Evolutionary conservation across 495 filamentous ascomycete species (phyloP).

Genomic region (Penicillium angulare): DNA sequence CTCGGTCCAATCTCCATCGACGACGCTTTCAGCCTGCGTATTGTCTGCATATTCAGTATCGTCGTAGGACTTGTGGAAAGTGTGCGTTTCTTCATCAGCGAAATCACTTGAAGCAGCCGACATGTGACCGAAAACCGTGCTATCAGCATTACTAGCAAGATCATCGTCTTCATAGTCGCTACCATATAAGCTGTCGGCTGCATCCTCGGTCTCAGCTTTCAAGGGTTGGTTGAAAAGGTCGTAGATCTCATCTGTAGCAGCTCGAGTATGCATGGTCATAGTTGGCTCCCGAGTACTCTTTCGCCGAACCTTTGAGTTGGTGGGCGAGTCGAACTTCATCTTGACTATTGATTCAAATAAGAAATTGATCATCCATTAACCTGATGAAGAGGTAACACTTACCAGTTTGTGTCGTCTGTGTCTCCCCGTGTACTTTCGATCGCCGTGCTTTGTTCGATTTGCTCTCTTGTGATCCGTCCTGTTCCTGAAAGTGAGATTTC

Average conservation of each 20-base stretch:
- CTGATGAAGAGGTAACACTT: not conserved
- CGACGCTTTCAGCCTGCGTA: slow-evolving; percentile 54
- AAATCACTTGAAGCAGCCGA: slow-evolving; percentile 63
- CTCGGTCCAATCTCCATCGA: slow-evolving; percentile 76
- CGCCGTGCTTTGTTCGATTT: slow-evolving; percentile 51
- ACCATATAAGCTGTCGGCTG: slow-evolving; percentile 40
- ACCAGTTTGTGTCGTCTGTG: slow-evolving; percentile 82
- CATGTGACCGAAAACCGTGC: slow-evolving; percentile 69
- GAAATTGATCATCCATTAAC: not conserved
- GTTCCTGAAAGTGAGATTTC: slow-evolving; percentile 8
- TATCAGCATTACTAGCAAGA: slow-evolving; percentile 80
- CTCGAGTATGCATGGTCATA: slow-evolving; percentile 94
- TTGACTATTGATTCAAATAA: slow-evolving; percentile 57
- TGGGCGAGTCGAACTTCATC: slow-evolving; percentile 87
- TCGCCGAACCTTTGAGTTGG: slow-evolving; percentile 68
- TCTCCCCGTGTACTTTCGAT: slow-evolving; percentile 74
- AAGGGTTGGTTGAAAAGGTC: slow-evolving; percentile 93
- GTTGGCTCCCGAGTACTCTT: slow-evolving; percentile 82
- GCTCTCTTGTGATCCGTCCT: slow-evolving; percentile 37
- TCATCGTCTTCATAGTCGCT: slow-evolving; percentile 69
- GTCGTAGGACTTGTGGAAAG: slow-evolving; percentile 41
- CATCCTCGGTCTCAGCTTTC: slow-evolving; percentile 49
- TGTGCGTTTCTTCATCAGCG: slow-evolving; percentile 57
- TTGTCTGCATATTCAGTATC: slow-evolving; percentile 46
- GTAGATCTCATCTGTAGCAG: slow-evolving; percentile 96